phyloP scores from a whole-genome alignment of 768 basidiomycete genomes.

The Panus rudis region DNA sequence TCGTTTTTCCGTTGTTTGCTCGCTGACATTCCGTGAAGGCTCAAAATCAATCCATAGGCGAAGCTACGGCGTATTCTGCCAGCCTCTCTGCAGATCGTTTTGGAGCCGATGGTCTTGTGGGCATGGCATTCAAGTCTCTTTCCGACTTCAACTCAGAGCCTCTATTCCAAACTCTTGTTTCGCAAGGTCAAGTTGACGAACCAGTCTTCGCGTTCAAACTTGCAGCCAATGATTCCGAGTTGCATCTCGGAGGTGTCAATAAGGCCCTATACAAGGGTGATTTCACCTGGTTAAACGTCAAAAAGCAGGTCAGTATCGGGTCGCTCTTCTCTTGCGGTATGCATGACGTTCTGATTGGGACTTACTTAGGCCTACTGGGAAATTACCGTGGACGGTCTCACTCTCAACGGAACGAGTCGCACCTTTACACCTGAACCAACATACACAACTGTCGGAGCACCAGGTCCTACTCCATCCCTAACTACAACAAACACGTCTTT shows the following conservation, averaged over 20 bases:
- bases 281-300: constrained; percentile 26
- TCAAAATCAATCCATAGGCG: constrained; percentile 14
- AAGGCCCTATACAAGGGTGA: constrained; percentile 27
- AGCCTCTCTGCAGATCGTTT: constrained; percentile 11
- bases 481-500: too few species aligned
- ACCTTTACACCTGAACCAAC: too few species aligned
- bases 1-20: constrained; percentile 1
- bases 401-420: constrained; percentile 20
- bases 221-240: constrained; percentile 23
- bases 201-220: constrained; percentile 33
- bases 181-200: constrained; percentile 12
- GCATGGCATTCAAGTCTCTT: constrained; percentile 25
- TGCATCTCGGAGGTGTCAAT: constrained; percentile 35
- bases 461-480: too few species aligned
- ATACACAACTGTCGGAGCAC: too few species aligned
- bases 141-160: constrained; percentile 18
- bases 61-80: constrained; percentile 13
- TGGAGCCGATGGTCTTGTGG: constrained; percentile 20
- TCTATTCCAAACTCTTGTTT: constrained; percentile 23
- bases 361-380: constrained; percentile 30
- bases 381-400: constrained; percentile 24
- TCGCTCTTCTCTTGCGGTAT: not conserved
- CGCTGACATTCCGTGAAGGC: constrained; percentile 4
- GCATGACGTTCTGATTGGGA: not conserved
- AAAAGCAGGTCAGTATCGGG: constrained; percentile 12